phyloP scores from a whole-genome alignment of 306 rosid genomes.

The Astragalus membranaceus region DNA sequence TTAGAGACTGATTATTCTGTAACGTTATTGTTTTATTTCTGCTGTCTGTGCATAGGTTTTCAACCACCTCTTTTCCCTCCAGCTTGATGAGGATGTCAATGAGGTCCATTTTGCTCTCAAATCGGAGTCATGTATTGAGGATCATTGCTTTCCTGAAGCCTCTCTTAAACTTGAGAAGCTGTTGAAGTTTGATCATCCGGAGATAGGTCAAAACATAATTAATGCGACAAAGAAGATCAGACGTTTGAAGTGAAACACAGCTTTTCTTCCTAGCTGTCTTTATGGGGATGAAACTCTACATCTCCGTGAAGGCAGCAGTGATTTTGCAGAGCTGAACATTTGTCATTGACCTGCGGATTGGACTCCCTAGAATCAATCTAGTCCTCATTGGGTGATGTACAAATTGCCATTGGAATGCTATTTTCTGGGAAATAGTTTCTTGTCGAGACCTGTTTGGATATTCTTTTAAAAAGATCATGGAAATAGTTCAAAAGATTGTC shows the following conservation, averaged over 20 bases:
- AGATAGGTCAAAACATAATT: constrained; percentile 56
- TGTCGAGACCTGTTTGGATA: background rate
- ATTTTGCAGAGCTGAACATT: constrained; percentile 11
- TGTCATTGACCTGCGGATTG: background rate
- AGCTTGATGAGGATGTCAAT: constrained; percentile 85
- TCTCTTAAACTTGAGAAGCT: constrained; percentile 59
- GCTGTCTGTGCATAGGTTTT: constrained; percentile 54
- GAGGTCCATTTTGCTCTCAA: constrained; percentile 79
- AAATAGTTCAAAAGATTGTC: background rate
- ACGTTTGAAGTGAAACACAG: constrained; percentile 43
- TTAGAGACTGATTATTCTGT: background rate
- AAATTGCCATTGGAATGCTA: background rate
- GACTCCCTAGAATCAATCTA: background rate
- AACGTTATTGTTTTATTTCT: background rate
- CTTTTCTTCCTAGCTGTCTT: background rate
- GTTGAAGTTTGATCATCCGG: constrained; percentile 58
- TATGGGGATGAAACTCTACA: background rate
- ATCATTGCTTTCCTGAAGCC: constrained; percentile 47
- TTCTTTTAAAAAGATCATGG: background rate
- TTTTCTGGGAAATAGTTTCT: background rate
- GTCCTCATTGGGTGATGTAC: background rate
- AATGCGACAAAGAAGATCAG: constrained; percentile 53
- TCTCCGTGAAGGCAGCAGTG: background rate
- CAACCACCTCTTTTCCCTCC: constrained; percentile 62
- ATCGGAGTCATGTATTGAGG: constrained; percentile 47